Conservation (phyloP, 257 asterid species). For the Buddleja alternifolia region DNA sequence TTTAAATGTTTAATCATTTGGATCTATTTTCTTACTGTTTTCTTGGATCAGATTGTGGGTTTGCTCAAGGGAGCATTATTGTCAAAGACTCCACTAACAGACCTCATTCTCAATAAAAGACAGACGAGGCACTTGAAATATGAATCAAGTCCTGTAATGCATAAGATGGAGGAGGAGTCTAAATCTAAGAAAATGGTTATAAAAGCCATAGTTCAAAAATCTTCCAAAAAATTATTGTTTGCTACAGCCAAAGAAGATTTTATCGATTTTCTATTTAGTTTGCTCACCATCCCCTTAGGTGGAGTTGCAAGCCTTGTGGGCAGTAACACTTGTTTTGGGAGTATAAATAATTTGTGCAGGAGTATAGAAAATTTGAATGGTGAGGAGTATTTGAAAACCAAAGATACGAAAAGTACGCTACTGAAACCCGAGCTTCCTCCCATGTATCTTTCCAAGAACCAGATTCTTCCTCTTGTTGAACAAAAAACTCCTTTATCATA, state of each 20-base stretch:
- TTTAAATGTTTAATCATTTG: background rate
- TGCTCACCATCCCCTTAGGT: conserved; percentile 29
- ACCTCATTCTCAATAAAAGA: background rate
- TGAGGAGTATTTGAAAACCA: background rate
- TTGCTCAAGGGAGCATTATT: conserved; percentile 22
- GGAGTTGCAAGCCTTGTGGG: conserved; percentile 19
- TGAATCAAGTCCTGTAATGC: background rate
- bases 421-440: conserved; percentile 8
- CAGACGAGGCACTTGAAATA: background rate
- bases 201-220: conserved; percentile 17
- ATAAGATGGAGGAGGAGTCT: background rate
- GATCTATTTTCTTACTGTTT: background rate
- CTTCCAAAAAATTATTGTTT: conserved; percentile 16
- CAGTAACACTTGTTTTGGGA: background rate
- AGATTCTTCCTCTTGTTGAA: conserved; percentile 14
- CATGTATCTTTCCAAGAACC: conserved; percentile 2
- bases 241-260: background rate
- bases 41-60: conserved; percentile 20
- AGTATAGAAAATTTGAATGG: conserved; percentile 3
- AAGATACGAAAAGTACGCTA: background rate
- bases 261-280: conserved; percentile 9
- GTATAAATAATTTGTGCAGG: conserved; percentile 18
- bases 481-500: background rate
- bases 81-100: conserved; percentile 23
- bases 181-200: background rate